phyloP scores from a whole-genome alignment of 805 yeast genomes.

The Candida glaebosa region DNA sequence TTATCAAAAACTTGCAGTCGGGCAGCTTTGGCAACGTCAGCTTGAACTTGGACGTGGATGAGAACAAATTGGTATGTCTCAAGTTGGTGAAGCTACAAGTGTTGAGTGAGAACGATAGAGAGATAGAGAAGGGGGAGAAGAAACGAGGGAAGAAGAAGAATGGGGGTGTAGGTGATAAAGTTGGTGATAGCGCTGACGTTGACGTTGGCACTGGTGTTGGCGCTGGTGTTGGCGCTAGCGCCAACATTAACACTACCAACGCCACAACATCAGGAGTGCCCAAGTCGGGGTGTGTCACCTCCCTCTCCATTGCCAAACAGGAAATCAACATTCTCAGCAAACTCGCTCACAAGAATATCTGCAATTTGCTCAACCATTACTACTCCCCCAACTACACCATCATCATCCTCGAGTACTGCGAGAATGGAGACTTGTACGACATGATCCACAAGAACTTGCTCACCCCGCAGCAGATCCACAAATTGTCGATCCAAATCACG shows the following conservation, averaged over 20 bases:
- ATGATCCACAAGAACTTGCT: slow-evolving; percentile 28
- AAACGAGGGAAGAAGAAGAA: too few species aligned
- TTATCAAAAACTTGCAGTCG: slow-evolving; percentile 44
- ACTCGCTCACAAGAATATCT: slow-evolving; percentile 47
- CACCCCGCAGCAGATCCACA: slow-evolving; percentile 26
- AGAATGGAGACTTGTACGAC: slow-evolving; percentile 67
- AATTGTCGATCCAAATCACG: slow-evolving; percentile 47
- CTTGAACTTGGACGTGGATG: slow-evolving; percentile 41
- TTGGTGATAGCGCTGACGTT: not conserved
- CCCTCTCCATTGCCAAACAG: slow-evolving; percentile 37
- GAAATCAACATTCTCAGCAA: slow-evolving; percentile 44
- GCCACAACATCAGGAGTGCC: too few species aligned
- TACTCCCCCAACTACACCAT: slow-evolving; percentile 40
- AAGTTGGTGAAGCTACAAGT: slow-evolving; percentile 39
- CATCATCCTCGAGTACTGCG: slow-evolving; percentile 64
- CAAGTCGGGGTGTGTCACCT: too few species aligned
- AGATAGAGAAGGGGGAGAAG: not conserved
- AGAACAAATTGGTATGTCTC: slow-evolving; percentile 44
- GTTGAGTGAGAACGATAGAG: slow-evolving; percentile 33
- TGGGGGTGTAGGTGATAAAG: not conserved
- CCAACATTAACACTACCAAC: too few species aligned
- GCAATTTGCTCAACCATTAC: slow-evolving; percentile 54
- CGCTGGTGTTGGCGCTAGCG: too few species aligned
- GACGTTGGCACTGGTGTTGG: too few species aligned
- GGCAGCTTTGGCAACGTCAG: slow-evolving; percentile 65